Base-by-base conservation (phyloP, 495 filamentous ascomycete species). In the Penicillium pancosmium region DNA sequence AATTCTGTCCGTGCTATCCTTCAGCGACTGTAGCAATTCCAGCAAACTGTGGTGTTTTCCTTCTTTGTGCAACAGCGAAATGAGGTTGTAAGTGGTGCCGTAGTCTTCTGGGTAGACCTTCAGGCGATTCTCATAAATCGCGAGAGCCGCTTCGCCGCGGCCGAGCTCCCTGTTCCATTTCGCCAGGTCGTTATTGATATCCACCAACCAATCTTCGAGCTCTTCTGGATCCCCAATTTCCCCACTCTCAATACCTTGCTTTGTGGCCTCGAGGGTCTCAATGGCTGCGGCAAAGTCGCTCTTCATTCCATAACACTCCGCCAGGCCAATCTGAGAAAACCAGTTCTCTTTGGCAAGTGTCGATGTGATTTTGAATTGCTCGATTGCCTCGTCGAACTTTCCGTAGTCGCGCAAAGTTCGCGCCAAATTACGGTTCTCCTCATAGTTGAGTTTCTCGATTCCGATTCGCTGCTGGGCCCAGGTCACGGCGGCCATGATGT, bases 361-460 rank as follows among this genome's bases (percentile, higher is more conserved):
- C 2, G 57, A 60, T 1, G 64, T 34, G 3, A 56, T 40, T 31
- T 63, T 63, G 48, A 66, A 66, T 43, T 54, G 34, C 50, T 63
- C 51, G 18, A 57, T 57, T 5, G 64, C 57, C 25, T 63, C 60
- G n/a, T 36, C 13, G 9, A 44, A 48, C 23, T 57, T 54, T 4
- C 3, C 21, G 38, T 34, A 55, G n/a, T 55, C 40, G 25, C 46
- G 41, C 41, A 44, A 16, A 10, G 62, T 64, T n/a, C 54, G n/a
- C 8, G 62, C 62, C 27, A 64, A 2, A 7, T 57, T 60, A 2
- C 57, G 62, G 9, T 25, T 64, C 50, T 57, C 62, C 13, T 64
- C 50, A 31, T 64, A 64, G 5, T 58, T 54, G 5, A 64, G 21
- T 9, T 15, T 57, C 2, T 57, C 50, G 1, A 60, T 35, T 35